Conservation (phyloP, 139 green algal species). For the Raphidocelis subcapitata region DNA sequence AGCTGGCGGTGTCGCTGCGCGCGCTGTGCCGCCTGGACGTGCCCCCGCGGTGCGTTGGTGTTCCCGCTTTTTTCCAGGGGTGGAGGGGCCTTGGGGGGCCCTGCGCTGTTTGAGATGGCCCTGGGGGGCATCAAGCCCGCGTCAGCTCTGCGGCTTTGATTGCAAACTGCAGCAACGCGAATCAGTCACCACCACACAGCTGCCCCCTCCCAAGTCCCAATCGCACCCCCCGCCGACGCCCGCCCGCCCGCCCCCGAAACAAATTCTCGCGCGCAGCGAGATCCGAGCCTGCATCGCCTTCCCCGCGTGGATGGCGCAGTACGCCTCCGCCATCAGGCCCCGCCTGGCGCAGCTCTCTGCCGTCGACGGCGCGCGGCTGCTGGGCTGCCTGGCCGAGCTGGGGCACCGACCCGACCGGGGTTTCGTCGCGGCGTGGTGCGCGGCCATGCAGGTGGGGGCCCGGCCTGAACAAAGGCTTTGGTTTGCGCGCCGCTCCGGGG, state of each 20-base stretch:
- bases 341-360: not conserved
- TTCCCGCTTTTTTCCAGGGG: not conserved
- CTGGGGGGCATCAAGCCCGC: too few relatives aligned
- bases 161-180: too few relatives aligned
- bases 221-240: not conserved
- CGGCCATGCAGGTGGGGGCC: too few relatives aligned
- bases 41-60: conserved; percentile 3
- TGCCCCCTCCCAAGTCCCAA: not conserved
- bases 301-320: conserved; percentile 25
- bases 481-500: too few relatives aligned
- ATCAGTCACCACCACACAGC: too few relatives aligned
- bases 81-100: not conserved
- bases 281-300: conserved; percentile 18
- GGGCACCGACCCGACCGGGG: conserved; percentile 8
- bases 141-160: too few relatives aligned
- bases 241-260: not conserved
- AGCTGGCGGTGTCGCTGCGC: conserved; percentile 18
- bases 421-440: conserved; percentile 4
- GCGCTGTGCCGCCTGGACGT: conserved; percentile 27
- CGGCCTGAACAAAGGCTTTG: too few relatives aligned
- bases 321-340: not conserved
- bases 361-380: conserved; percentile 4
- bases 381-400: conserved; percentile 19
- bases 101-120: not conserved
- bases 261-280: conserved; percentile 1